Evolutionary conservation across 75 land plant species (phyloP), one percentile per base, ranked within the genome.

Genomic region (Pseudotsuga menziesii): DNA sequence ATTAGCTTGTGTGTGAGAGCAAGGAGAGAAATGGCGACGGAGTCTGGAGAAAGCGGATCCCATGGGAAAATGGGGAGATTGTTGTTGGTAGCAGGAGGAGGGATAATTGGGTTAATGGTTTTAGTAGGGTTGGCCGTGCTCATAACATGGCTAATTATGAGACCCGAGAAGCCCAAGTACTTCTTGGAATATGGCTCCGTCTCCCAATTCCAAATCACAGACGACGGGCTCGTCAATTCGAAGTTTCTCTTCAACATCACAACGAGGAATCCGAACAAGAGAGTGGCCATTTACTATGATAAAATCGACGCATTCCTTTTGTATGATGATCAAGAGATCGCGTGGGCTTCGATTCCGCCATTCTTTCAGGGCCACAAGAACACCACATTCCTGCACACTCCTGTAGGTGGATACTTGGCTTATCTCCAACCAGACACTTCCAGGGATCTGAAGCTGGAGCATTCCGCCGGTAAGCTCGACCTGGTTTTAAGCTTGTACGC

Each of bases 231-330:
- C 0, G 79, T 83, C 57, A 70, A 80, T 75, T 77, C 81, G 67
- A 80, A 73, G n/a, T 55, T 85, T 35, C 4, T 58, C 29, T 69
- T 77, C 61, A 77, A 63, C 36, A 19, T 88, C 1, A 25, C 44
- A 14, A 56, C 82, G 39, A 15, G 75, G 67, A 88, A 88, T 60
- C 82, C 58, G 22, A 85, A 88, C 81, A 64, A 63, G 61, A 57
- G 32, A 29, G 59, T 88, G 14, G 73, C 66, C n/a, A 57, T 85
- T 61, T 77, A 74, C 82, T 88, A 88, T 76, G 85, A 85, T 56
- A 27, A 29, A 15, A 32, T 85, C 58, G 71, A 17, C 1, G 62
- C 79, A 54, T n/a, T 57, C 4, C 66, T 82, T 0, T 54, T 71
- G 60, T 82, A 78, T 36, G 77, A 52, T 0, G 82, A 55, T 4